Evolutionary conservation across 2,329 filamentous ascomycete species (phyloP).

Genomic region (Thielaviopsis euricoi): DNA sequence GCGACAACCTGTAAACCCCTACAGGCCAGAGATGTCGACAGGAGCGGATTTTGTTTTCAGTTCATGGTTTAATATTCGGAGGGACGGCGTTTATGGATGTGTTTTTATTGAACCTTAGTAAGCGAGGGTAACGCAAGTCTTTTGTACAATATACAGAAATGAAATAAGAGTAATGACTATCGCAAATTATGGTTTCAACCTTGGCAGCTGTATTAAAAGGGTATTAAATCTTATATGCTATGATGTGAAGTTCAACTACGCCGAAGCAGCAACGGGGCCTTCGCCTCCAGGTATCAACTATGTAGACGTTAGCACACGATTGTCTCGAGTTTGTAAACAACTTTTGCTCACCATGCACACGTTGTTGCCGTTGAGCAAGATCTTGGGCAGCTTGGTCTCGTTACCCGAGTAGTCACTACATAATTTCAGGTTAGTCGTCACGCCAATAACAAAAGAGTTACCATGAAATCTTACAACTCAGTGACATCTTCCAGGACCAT

Average conservation of each 20-base stretch:
- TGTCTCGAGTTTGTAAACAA: background rate
- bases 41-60: background rate
- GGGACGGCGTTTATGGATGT: background rate
- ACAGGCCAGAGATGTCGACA: background rate
- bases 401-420: conserved; percentile 75
- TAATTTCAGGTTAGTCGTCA: background rate
- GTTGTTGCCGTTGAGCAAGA: conserved; percentile 93
- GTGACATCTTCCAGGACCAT: conserved; percentile 98
- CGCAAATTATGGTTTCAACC: background rate
- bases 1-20: conserved; percentile 25
- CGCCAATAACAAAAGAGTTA: background rate
- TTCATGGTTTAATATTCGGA: background rate
- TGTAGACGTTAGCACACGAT: conserved; percentile 8
- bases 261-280: conserved; percentile 34
- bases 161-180: background rate
- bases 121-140: background rate
- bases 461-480: conserved; percentile 54
- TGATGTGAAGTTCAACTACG: conserved; percentile 8
- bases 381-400: conserved; percentile 81
- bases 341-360: conserved; percentile 76
- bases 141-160: background rate
- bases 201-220: background rate
- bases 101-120: background rate
- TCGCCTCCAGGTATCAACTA: conserved; percentile 67
- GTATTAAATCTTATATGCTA: conserved; percentile 1